A percentile compares a stretch with the other conserved stretches of the same genome.
These are phyloP conservation scores for Trypanosoma melophagium DNA, from an alignment of 208 protist genomes.

Conservation along the genomic window DNA sequence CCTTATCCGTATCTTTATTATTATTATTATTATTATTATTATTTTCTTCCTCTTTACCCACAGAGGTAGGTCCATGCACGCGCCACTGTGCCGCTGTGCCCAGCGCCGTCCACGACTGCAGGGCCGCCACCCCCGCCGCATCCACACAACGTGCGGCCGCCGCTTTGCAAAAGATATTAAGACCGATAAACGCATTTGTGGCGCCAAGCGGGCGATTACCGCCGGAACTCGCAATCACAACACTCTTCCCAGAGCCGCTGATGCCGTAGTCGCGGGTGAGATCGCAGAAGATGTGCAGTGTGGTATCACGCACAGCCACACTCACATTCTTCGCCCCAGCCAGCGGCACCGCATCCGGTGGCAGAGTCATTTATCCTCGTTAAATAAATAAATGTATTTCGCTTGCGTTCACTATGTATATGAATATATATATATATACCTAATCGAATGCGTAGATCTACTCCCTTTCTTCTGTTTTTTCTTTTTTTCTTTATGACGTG, in stretches of 20 bases:
- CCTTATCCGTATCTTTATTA: too few relatives aligned
- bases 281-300: constrained; percentile 62
- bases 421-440: constrained; percentile 4
- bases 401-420: too few relatives aligned
- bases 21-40: too few relatives aligned
- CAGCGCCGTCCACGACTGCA: constrained; percentile 40
- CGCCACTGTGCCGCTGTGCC: constrained; percentile 57
- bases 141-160: constrained; percentile 40
- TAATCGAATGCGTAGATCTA: not conserved
- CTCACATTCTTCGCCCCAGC: constrained; percentile 60
- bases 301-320: constrained; percentile 27
- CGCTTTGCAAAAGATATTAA: constrained; percentile 79
- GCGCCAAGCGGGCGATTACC: constrained; percentile 80
- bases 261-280: constrained; percentile 55
- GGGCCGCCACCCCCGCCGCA: constrained; percentile 20
- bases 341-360: constrained; percentile 22
- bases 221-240: constrained; percentile 65
- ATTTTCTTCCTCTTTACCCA: constrained; percentile 36
- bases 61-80: constrained; percentile 33
- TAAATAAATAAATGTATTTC: not conserved
- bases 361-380: not conserved
- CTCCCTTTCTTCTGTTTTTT: not conserved
- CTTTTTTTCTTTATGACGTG: not conserved
- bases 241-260: constrained; percentile 65
- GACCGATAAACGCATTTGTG: constrained; percentile 64